Evolutionary conservation across 106 monocot species (phyloP), one percentile per base, ranked within the genome.

Genomic region (Dendrobium catenatum): DNA sequence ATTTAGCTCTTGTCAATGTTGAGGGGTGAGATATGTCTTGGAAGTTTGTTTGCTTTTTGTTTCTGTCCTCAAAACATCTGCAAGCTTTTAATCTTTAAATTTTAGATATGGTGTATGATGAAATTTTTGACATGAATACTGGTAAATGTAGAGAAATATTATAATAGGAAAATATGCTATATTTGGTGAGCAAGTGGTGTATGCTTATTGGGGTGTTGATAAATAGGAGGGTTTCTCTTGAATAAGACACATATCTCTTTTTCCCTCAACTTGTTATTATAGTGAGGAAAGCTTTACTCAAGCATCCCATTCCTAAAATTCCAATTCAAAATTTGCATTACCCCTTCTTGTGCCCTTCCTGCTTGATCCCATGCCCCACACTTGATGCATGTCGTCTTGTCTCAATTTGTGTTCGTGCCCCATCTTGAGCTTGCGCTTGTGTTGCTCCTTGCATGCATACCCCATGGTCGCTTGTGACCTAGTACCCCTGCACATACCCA

Each of bases 1-100:
- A 89, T 26, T 85, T 98, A 80, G 95, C 98, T 27, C 95, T 98
- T 66, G 88, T 98, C 76, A 98, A 98, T 84, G 98, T 98, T 84
- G 98, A 98, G 77, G 98, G 98, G 98, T 98, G 41, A 84, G 88
- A 33, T 78, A 41, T 49, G 42, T 22, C 49, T 27, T 76, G 9
- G 18, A 48, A 51, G 22, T 27, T 76, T 2, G 20, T 48, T 76
- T 76, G 42, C n/a, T 42, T 19, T 55, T 56, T 42, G 0, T 24
- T 8, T 15, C 9, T 55, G 2, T 54, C 10, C 24, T 79, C 24
- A 77, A 61, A 54, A 22, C n/a, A 40, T 79, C 67, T 68, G 61
- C 29, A 54, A 41, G 15, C 67, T 76, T 20, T 70, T 73, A 33
- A 58, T 2, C 18, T 24, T 80, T 4, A 46, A 55, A 16, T 2